Conservation (phyloP, 2,329 filamentous ascomycete species). For the Leptographium galeiforme region DNA sequence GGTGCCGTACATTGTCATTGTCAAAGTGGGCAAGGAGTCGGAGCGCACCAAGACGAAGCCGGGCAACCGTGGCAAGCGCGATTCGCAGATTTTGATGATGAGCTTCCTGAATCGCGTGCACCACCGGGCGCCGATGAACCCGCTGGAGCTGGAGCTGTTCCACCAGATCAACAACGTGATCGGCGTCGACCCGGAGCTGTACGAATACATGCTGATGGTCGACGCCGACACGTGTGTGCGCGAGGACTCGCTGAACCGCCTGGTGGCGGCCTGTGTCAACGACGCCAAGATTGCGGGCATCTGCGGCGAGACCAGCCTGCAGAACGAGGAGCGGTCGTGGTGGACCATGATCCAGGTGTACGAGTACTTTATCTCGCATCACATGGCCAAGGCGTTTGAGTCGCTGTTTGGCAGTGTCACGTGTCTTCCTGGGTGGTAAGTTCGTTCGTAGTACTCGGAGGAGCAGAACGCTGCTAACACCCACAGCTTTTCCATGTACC, state of each 20-base stretch:
- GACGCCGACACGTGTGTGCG: slow-evolving; percentile 92
- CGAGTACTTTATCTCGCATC: slow-evolving; percentile 98
- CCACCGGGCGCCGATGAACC: slow-evolving; percentile 85
- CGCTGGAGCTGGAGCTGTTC: slow-evolving; percentile 94
- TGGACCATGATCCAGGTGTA: slow-evolving; percentile 99
- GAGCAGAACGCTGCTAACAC: not conserved
- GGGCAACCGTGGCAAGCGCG: slow-evolving; percentile 95
- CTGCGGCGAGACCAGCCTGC: slow-evolving; percentile 88
- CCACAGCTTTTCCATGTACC: slow-evolving; percentile 94
- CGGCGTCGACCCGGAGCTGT: slow-evolving; percentile 90
- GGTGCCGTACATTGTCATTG: slow-evolving; percentile 87
- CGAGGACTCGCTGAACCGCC: slow-evolving; percentile 81
- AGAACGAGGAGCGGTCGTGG: slow-evolving; percentile 91
- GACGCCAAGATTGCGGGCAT: slow-evolving; percentile 95
- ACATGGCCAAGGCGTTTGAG: slow-evolving; percentile 93
- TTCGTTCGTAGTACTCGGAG: no score
- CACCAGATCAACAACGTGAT: slow-evolving; percentile 99
- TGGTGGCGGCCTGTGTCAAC: slow-evolving; percentile 85
- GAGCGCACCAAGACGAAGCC: slow-evolving; percentile 86
- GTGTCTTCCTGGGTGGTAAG: slow-evolving; percentile 96
- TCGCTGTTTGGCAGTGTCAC: slow-evolving; percentile 96
- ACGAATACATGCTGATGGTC: slow-evolving; percentile 95
- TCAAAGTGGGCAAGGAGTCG: slow-evolving; percentile 95
- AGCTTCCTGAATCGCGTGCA: slow-evolving; percentile 97
- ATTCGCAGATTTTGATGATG: slow-evolving; percentile 91